Conservation (phyloP, 2,329 filamentous ascomycete species). For the Pseudophaeomoniella oleicola region DNA sequence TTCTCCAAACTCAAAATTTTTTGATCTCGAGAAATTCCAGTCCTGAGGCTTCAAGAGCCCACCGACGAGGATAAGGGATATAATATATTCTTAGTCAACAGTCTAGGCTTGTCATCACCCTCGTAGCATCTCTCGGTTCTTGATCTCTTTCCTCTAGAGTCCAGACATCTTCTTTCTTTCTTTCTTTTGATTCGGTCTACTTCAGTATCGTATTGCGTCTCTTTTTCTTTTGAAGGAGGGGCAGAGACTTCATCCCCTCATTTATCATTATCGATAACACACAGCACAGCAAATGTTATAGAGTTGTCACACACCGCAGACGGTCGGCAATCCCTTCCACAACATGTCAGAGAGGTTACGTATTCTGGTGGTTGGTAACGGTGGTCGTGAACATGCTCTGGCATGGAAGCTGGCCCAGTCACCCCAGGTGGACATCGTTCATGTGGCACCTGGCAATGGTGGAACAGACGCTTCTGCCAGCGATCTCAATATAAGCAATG, state of each 20-base stretch:
- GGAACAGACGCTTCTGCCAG: conserved; percentile 47
- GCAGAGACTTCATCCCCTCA: neutral
- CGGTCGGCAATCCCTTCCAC: neutral
- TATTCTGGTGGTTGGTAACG: conserved; percentile 81
- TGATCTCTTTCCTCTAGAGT: too few relatives aligned
- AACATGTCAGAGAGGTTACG: conserved; percentile 34
- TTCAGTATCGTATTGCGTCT: too few relatives aligned
- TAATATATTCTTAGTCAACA: too few relatives aligned
- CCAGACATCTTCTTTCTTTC: too few relatives aligned
- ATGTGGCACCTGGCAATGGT: conserved; percentile 62
- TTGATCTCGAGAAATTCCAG: too few relatives aligned
- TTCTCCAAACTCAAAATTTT: too few relatives aligned
- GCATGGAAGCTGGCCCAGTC: conserved; percentile 90
- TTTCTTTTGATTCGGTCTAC: too few relatives aligned
- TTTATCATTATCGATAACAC: neutral
- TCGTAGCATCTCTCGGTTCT: too few relatives aligned
- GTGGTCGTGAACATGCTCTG: conserved; percentile 84
- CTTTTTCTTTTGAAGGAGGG: neutral
- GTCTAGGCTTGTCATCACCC: too few relatives aligned
- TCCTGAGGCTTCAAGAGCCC: too few relatives aligned
- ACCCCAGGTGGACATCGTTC: conserved; percentile 59
- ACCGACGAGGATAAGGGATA: too few relatives aligned
- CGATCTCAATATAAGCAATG: conserved; percentile 54
- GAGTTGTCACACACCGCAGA: too few relatives aligned
- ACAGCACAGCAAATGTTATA: neutral